Evolutionary conservation across 2,329 filamentous ascomycete species (phyloP).

Genomic region (Stachybotrys echinatus): DNA sequence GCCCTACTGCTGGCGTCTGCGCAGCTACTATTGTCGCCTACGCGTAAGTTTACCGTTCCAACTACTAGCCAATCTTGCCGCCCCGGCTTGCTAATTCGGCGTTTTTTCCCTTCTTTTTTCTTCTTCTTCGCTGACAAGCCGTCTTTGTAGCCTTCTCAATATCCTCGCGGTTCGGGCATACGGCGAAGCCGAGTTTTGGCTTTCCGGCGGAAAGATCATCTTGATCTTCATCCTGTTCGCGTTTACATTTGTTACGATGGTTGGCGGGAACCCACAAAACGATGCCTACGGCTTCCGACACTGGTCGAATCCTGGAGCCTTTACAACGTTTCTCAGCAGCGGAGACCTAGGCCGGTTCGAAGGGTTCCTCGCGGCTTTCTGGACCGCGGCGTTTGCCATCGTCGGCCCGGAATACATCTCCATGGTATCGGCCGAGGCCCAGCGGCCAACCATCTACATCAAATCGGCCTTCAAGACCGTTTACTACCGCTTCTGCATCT

Average conservation of each 20-base stretch:
- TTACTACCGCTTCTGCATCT: slow-evolving; percentile 62
- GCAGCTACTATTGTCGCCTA: slow-evolving; percentile 38
- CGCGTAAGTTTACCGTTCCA: neutral
- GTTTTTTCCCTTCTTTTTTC: neutral
- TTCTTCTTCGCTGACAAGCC: neutral
- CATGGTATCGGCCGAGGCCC: slow-evolving; percentile 61
- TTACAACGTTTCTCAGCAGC: slow-evolving; percentile 47
- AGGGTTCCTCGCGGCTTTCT: slow-evolving; percentile 60
- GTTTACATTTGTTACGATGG: slow-evolving; percentile 54
- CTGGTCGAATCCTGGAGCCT: slow-evolving; percentile 55
- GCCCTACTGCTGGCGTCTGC: slow-evolving; percentile 37
- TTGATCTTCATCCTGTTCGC: slow-evolving; percentile 55
- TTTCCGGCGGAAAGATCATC: slow-evolving; percentile 46
- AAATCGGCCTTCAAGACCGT: slow-evolving; percentile 65
- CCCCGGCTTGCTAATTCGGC: neutral
- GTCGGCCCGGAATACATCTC: slow-evolving; percentile 62
- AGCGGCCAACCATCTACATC: slow-evolving; percentile 55
- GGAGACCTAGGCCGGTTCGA: slow-evolving; percentile 60
- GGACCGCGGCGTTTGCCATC: slow-evolving; percentile 55
- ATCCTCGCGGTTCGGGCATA: slow-evolving; percentile 34
- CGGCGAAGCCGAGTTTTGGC: slow-evolving; percentile 40
- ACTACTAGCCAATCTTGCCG: neutral
- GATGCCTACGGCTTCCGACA: slow-evolving; percentile 59
- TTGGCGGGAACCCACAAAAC: slow-evolving; percentile 52
- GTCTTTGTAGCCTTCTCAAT: slow-evolving; percentile 24